Percentiles rank a stretch among this genome's conserved stretches.
phyloP scores from a whole-genome alignment of 345 rosid species.

The Garcia nutans region DNA sequence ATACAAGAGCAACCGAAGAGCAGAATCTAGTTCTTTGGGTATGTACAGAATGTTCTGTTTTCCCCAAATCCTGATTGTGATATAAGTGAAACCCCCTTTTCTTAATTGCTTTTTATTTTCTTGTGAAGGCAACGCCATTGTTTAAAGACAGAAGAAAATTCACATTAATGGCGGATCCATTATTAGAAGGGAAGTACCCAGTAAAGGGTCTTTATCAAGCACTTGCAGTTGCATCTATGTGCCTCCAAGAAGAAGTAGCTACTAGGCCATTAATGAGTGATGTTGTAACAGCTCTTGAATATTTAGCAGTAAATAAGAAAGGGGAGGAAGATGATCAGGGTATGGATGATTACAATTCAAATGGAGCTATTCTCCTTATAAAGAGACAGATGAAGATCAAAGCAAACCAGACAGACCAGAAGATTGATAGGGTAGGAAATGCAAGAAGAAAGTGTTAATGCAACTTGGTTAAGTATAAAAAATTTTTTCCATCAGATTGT shows the following conservation, averaged over 20 bases:
- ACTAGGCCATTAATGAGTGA: conserved; percentile 73
- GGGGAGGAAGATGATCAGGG: conserved; percentile 20
- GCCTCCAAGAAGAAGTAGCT: conserved; percentile 70
- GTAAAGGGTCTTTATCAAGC: conserved; percentile 67
- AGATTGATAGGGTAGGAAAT: conserved; percentile 3
- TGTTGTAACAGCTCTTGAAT: conserved; percentile 76
- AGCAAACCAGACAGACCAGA: neutral
- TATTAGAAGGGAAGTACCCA: conserved; percentile 56
- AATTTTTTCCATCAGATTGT: neutral
- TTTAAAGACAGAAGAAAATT: conserved; percentile 67
- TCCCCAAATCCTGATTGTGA: too few relatives aligned
- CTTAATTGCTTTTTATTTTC: neutral
- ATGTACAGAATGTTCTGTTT: conserved; percentile 11
- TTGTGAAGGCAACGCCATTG: conserved; percentile 64
- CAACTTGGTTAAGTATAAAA: neutral
- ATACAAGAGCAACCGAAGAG: conserved; percentile 55
- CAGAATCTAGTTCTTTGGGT: conserved; percentile 76
- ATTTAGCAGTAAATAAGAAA: conserved; percentile 34
- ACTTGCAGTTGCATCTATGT: conserved; percentile 83
- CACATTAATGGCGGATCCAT: conserved; percentile 65
- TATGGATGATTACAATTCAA: conserved; percentile 1
- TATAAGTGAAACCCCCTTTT: too few relatives aligned
- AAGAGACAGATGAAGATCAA: neutral
- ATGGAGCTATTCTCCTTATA: conserved; percentile 7
- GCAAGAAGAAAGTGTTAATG: neutral